Evolutionary conservation across 1,284 basidiomycete species (phyloP), one percentile per base, ranked within the genome.

Genomic region (Sanguinoderma infundibulare): DNA sequence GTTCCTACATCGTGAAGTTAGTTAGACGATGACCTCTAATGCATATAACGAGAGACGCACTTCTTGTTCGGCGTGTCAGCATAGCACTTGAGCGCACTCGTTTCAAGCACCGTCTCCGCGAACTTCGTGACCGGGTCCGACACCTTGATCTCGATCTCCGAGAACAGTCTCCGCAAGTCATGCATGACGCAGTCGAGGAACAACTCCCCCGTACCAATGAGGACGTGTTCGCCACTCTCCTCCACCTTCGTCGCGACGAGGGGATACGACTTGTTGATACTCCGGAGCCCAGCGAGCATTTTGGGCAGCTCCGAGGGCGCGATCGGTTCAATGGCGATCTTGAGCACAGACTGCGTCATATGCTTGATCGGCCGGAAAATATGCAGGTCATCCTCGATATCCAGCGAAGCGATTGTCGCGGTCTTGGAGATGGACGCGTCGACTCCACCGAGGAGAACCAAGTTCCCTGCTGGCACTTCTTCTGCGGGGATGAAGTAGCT

Each of bases 101-200:
- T 99, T 81, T 99, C 98, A 63, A 99, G 83, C 20, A 99, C 98
- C 12, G 98, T 99, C 81, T 99, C 98, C 73, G 95, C 94, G 80
- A 99, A 99, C 74, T 96, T 95, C 28, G 96, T 98, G 32, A 98
- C 96, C 1, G 98, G 98, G 80, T 99, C 98, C 34, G 96, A 98
- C 15, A 99, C 96, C 80, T 99, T 98, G 83, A 99, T 98, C 83
- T 99, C 98, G 69, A 99, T 98, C 81, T 99, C 98, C 49, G 94
- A 89, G 79, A 98, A 99, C 65, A 99, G 75, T 64, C 87, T 87
- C 62, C 98, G 85, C 65, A 99, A 79, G 78, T 99, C 98, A 74
- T 99, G 96, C 89, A 99, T 87, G 47, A 98, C 92, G 67, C 92
- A 98, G 75, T 99, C 98, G 70, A 99, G 83, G 77, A 98, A 98